phyloP scores from a whole-genome alignment of 345 rosid genomes.

The Psidium guajava region DNA sequence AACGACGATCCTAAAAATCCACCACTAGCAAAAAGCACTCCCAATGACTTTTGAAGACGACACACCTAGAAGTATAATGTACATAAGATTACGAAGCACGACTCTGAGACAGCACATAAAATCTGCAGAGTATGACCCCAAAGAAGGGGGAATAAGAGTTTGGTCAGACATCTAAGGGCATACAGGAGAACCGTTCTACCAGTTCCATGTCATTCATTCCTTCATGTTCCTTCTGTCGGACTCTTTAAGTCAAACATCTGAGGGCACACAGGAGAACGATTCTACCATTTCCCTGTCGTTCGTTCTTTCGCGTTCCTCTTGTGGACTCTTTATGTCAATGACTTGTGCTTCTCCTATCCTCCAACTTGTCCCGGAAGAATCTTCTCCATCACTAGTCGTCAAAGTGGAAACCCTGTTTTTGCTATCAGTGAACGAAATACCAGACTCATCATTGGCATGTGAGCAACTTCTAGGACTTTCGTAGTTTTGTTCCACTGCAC shows the following conservation, averaged over 20 bases:
- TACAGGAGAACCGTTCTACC: conserved; percentile 4
- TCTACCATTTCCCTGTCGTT: conserved; percentile 13
- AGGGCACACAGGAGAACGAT: conserved; percentile 2
- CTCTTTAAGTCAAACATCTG: neutral
- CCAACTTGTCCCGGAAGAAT: conserved; percentile 7
- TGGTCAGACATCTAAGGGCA: conserved; percentile 11
- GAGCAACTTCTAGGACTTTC: conserved; percentile 20
- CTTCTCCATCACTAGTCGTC: conserved; percentile 1
- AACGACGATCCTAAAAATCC: conserved; percentile 29
- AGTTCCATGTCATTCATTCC: conserved; percentile 9
- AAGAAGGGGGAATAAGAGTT: neutral
- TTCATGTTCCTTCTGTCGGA: conserved; percentile 6
- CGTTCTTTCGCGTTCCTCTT: conserved; percentile 6
- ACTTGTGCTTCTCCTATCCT: neutral
- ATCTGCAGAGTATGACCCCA: conserved; percentile 1
- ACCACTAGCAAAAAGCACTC: neutral
- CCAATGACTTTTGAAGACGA: neutral
- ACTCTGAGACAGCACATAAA: conserved; percentile 3
- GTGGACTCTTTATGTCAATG: neutral
- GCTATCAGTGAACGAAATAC: conserved; percentile 31
- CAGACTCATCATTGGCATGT: conserved; percentile 20
- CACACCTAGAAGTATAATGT: neutral
- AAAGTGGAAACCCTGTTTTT: conserved; percentile 23
- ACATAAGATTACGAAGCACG: neutral
- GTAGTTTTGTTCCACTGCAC: conserved; percentile 3